Evolutionary conservation across 495 filamentous ascomycete genomes (phyloP).

Genomic region (Lasiosphaeriaceae sp.): DNA sequence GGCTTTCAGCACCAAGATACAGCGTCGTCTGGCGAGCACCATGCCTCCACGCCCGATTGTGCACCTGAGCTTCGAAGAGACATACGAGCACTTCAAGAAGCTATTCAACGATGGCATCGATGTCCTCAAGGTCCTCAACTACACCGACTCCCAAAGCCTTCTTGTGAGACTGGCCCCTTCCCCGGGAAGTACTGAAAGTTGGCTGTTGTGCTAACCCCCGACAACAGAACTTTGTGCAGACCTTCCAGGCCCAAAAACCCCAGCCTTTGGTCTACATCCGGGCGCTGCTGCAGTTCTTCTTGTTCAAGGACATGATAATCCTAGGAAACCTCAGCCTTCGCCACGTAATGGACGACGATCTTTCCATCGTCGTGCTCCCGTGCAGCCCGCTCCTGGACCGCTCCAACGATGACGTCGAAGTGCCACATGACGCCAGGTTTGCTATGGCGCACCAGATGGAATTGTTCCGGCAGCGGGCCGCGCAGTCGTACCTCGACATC

Average conservation of each 20-base stretch:
- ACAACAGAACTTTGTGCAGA: conserved; percentile 59
- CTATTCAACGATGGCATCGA: conserved; percentile 69
- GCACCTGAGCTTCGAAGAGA: conserved; percentile 65
- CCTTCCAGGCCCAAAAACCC: conserved; percentile 73
- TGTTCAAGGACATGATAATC: conserved; percentile 67
- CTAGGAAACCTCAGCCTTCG: conserved; percentile 64
- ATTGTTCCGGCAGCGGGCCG: conserved; percentile 68
- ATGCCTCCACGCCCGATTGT: conserved; percentile 91
- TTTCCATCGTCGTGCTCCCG: conserved; percentile 72
- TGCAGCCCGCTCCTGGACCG: conserved; percentile 66
- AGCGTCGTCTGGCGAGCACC: conserved; percentile 83
- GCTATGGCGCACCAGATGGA: conserved; percentile 76
- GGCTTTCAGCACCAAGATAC: conserved; percentile 86
- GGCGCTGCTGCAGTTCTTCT: conserved; percentile 69
- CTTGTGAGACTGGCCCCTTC: conserved; percentile 41
- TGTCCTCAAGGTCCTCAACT: conserved; percentile 66
- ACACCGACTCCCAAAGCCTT: conserved; percentile 63
- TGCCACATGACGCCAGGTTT: conserved; percentile 71
- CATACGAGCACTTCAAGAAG: conserved; percentile 62
- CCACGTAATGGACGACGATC: conserved; percentile 72
- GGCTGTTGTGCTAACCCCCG: conserved; percentile 7
- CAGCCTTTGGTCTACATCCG: conserved; percentile 82
- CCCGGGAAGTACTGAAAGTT: conserved; percentile 7
- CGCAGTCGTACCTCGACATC: conserved; percentile 75
- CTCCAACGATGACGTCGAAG: conserved; percentile 68